Conservation (phyloP, 257 asterid species). For the Anisodus tanguticus region DNA sequence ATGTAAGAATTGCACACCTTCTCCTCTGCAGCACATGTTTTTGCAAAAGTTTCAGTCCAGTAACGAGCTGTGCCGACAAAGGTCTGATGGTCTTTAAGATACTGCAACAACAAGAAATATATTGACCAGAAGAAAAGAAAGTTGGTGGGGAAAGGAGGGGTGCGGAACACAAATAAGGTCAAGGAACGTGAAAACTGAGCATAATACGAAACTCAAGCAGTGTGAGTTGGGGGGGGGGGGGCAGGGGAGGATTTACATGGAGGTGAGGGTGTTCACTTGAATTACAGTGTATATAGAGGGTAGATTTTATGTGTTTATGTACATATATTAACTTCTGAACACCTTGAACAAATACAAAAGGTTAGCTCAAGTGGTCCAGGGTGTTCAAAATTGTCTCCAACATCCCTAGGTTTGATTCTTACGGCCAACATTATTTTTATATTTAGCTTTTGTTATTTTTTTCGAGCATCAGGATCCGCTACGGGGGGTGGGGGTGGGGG, state of each 20-base stretch:
- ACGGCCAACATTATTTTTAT: too few species aligned
- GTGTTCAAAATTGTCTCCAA: too few species aligned
- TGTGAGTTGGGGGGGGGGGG: not conserved
- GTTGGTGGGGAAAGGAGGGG: not conserved
- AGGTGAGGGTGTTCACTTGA: too few species aligned
- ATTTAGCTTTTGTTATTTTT: too few species aligned
- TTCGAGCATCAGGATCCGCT: too few species aligned
- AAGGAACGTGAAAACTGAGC: not conserved
- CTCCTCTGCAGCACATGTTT: slow-evolving; percentile 76
- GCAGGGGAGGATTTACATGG: not conserved
- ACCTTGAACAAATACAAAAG: too few species aligned
- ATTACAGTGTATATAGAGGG: too few species aligned
- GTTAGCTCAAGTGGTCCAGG: too few species aligned
- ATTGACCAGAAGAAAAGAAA: slow-evolving; percentile 26
- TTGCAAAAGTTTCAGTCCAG: slow-evolving; percentile 98
- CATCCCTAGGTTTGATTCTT: too few species aligned
- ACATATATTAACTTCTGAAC: too few species aligned
- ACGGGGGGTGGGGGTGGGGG: not conserved
- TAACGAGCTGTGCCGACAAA: slow-evolving; percentile 88
- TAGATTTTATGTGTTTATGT: too few species aligned
- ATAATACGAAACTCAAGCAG: not conserved
- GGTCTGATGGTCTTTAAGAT: slow-evolving; percentile 69
- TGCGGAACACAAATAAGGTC: not conserved
- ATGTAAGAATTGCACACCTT: slow-evolving; percentile 54
- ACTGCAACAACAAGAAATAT: slow-evolving; percentile 46